phyloP scores from a whole-genome alignment of 2,329 filamentous ascomycete genomes.

The Cercospora citrullina region DNA sequence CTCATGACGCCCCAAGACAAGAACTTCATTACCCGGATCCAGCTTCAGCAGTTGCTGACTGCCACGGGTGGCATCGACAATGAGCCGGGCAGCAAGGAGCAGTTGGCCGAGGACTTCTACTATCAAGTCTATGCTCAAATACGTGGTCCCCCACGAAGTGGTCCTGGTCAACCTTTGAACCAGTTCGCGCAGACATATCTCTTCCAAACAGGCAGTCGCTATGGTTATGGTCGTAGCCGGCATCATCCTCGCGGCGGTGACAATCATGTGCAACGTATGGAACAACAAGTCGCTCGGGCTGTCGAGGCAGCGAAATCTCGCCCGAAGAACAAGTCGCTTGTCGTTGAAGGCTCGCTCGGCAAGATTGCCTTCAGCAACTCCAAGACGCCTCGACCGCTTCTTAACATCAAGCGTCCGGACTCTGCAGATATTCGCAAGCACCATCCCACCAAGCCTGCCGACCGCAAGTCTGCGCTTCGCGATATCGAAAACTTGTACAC shows the following conservation, averaged over 20 bases:
- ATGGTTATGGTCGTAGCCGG: constrained; percentile 64
- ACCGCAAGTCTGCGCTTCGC: constrained; percentile 78
- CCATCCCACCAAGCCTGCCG: constrained; percentile 54
- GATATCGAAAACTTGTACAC: constrained; percentile 89
- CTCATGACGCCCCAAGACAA: constrained; percentile 99
- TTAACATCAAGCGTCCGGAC: constrained; percentile 91
- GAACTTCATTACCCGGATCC: constrained; percentile 97
- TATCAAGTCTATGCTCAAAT: constrained; percentile 98
- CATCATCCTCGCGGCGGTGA: constrained; percentile 81
- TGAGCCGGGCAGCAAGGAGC: constrained; percentile 69
- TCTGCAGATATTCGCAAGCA: constrained; percentile 59
- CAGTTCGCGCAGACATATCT: constrained; percentile 98
- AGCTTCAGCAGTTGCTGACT: constrained; percentile 91
- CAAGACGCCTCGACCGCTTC: constrained; percentile 90
- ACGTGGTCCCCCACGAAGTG: constrained; percentile 78
- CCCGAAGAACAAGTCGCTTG: constrained; percentile 95
- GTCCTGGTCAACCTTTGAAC: constrained; percentile 87
- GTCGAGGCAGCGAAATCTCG: constrained; percentile 97
- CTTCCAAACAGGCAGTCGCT: constrained; percentile 86
- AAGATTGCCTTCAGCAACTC: constrained; percentile 99
- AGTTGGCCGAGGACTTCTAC: constrained; percentile 92
- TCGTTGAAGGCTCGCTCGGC: constrained; percentile 91
- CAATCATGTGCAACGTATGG: constrained; percentile 98
- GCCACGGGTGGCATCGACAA: constrained; percentile 87
- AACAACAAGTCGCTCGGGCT: constrained; percentile 95